These are phyloP conservation scores for Puccinia horiana DNA, from an alignment of 1,284 basidiomycete species.

Conservation along the genomic window DNA sequence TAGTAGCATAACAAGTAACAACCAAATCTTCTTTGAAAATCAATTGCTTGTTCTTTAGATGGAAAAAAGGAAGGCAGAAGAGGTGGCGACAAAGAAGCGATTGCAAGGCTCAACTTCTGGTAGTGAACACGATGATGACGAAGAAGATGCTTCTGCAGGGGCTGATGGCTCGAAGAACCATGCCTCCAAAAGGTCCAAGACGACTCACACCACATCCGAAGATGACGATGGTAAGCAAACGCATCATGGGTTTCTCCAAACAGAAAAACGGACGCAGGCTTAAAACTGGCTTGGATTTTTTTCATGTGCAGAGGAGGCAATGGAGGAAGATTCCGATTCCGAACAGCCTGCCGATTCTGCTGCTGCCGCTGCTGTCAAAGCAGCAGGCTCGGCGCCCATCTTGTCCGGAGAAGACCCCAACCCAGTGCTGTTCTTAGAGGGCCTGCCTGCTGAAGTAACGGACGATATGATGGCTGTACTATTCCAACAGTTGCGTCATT, in stretches of 20 bases:
- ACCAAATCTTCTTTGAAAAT: not conserved
- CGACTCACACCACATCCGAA: slow-evolving; percentile 18
- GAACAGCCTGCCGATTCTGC: slow-evolving; percentile 48
- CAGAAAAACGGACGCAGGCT: not conserved
- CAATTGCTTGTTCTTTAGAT: not conserved
- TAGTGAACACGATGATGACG: slow-evolving; percentile 39
- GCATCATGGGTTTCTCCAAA: too few relatives aligned
- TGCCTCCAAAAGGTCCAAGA: slow-evolving; percentile 26
- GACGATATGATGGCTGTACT: slow-evolving; percentile 76
- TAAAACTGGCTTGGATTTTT: not conserved
- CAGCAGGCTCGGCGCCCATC: slow-evolving; percentile 46
- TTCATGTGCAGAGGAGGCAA: slow-evolving; percentile 42
- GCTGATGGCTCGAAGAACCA: slow-evolving; percentile 8
- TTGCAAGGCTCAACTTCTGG: slow-evolving; percentile 32
- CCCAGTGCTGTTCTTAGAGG: slow-evolving; percentile 46
- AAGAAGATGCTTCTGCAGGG: not conserved
- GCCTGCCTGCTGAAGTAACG: slow-evolving; percentile 73
- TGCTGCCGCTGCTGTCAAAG: slow-evolving; percentile 48
- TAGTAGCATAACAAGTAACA: not conserved
- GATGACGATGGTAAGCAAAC: slow-evolving; percentile 42
- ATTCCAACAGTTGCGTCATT: slow-evolving; percentile 74
- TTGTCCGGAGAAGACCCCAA: slow-evolving; percentile 49
- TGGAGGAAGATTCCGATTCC: slow-evolving; percentile 50
- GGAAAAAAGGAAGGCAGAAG: slow-evolving; percentile 45
- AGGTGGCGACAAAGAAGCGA: slow-evolving; percentile 38